Conservation (phyloP, 108 stramenopile genomes). For the Nitzschia inconspicua region DNA sequence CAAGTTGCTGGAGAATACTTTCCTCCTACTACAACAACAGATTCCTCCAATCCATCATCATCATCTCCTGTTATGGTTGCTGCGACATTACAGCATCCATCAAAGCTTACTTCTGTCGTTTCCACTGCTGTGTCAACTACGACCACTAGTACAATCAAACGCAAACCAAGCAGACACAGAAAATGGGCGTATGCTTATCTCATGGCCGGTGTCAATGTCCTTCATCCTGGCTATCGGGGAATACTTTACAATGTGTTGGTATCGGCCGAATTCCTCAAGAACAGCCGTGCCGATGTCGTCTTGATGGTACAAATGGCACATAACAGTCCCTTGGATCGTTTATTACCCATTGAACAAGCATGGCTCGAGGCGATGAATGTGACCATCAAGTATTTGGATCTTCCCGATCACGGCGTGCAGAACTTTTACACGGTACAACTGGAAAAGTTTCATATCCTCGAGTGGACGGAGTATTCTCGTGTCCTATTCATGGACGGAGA, state of each 20-base stretch:
- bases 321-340: not conserved
- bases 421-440: conserved; percentile 26
- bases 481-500: conserved; percentile 69
- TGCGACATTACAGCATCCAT: too few species aligned
- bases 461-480: conserved; percentile 51
- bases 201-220: conserved; percentile 27
- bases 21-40: too few species aligned
- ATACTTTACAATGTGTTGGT: conserved; percentile 19
- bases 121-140: too few species aligned
- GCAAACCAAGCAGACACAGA: not conserved
- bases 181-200: conserved; percentile 41
- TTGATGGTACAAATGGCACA: conserved; percentile 22
- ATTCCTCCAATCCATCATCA: too few species aligned
- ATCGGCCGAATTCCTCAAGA: conserved; percentile 1
- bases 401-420: conserved; percentile 21
- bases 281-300: conserved; percentile 23
- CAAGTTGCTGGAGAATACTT: too few species aligned
- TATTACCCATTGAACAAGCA: not conserved
- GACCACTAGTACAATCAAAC: not conserved
- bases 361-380: not conserved
- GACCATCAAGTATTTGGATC: not conserved
- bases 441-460: conserved; percentile 50
- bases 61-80: too few species aligned
- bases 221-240: conserved; percentile 15
- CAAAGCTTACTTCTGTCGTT: too few species aligned